Percentiles rank a stretch among this genome's conserved stretches.
Conservation (phyloP, 2,329 filamentous ascomycete genomes). For the Xylariaceae sp. region DNA sequence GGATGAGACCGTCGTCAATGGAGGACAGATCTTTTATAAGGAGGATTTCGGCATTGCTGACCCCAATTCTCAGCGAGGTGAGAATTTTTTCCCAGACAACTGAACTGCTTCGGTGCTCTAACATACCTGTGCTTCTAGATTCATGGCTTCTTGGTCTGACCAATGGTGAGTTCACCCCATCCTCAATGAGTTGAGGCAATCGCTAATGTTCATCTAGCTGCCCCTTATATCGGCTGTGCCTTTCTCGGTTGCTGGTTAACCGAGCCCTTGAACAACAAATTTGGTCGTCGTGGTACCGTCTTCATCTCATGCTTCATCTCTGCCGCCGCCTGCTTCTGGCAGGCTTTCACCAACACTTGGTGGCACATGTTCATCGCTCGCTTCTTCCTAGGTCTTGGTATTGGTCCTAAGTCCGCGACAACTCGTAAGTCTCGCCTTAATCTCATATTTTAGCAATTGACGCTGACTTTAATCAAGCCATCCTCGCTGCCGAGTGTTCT, state of each 20-base stretch:
- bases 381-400: constrained; percentile 64
- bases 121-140: constrained; percentile 25
- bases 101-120: constrained; percentile 3
- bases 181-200: background rate
- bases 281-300: constrained; percentile 67
- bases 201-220: constrained; percentile 28
- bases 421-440: constrained; percentile 36
- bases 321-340: constrained; percentile 48
- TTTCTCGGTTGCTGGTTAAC: constrained; percentile 69
- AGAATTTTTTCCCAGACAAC: background rate
- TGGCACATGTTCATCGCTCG: constrained; percentile 67
- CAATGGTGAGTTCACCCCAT: constrained; percentile 39
- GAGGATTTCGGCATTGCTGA: constrained; percentile 55
- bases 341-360: constrained; percentile 45
- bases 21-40: constrained; percentile 61
- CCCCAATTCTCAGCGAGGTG: constrained; percentile 39
- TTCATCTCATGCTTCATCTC: constrained; percentile 63
- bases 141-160: constrained; percentile 57
- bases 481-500: constrained; percentile 64
- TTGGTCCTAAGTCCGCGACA: constrained; percentile 65
- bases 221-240: constrained; percentile 61
- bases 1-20: constrained; percentile 67
- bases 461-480: constrained; percentile 36
- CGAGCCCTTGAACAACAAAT: constrained; percentile 63
- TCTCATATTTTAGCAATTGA: background rate